These are phyloP conservation scores for Bolboschoenoplectus hybrid DNA, from an alignment of 202 grass and related monocot genomes.

Conservation along the genomic window DNA sequence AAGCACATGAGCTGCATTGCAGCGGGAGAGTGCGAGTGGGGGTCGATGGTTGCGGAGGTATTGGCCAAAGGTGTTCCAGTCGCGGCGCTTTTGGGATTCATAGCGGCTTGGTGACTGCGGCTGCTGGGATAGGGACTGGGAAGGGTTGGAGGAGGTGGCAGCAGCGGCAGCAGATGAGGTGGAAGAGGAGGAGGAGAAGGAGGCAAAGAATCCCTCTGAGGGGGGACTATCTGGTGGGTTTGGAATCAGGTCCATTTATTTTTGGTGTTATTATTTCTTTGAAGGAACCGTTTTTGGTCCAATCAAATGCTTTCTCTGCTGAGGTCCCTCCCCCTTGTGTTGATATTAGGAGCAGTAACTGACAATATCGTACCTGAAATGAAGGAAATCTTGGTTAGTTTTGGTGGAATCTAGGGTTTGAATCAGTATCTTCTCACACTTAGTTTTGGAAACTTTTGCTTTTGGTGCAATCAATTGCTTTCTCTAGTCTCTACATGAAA, in stretches of 20 bases:
- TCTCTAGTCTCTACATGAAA: too few species aligned
- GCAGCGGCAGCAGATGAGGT: conserved; percentile 50
- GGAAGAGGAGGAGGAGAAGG: conserved; percentile 46
- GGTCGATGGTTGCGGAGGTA: conserved; percentile 91
- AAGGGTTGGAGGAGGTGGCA: conserved; percentile 31
- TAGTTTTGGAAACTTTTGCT: not conserved
- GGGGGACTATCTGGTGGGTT: conserved; percentile 42
- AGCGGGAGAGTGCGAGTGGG: conserved; percentile 65
- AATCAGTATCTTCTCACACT: not conserved
- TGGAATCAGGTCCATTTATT: conserved; percentile 37
- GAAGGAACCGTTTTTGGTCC: not conserved
- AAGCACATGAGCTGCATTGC: conserved; percentile 87
- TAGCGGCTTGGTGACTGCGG: conserved; percentile 76
- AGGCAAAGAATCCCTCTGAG: conserved; percentile 59
- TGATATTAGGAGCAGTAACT: not conserved
- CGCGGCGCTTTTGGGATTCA: conserved; percentile 92
- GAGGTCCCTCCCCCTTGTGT: not conserved
- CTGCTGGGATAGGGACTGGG: conserved; percentile 52
- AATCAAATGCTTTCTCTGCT: conserved; percentile 1
- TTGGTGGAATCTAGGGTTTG: conserved; percentile 16
- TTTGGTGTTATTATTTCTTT: not conserved
- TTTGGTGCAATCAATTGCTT: too few species aligned
- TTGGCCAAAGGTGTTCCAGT: conserved; percentile 96
- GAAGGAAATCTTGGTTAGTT: conserved; percentile 19
- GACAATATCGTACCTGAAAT: conserved; percentile 7